Conservation (phyloP, 2,329 filamentous ascomycete species). For the Huntiella omanensis region DNA sequence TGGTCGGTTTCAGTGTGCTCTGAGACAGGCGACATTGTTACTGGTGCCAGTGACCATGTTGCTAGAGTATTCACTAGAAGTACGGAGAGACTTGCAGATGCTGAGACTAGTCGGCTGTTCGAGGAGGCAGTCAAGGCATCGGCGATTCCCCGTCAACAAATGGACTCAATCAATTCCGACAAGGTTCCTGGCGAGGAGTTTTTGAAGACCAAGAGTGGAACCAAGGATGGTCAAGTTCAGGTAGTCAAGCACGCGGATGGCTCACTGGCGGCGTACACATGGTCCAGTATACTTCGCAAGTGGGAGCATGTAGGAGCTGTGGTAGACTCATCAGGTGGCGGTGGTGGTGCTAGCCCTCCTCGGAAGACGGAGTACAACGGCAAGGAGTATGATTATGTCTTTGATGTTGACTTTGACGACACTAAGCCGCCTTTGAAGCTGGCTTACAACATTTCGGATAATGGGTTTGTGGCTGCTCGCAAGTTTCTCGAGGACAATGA, state of each 20-base stretch:
- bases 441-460: slow-evolving; percentile 84
- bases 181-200: slow-evolving; percentile 80
- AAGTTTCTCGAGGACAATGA: slow-evolving; percentile 85
- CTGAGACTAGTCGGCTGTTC: slow-evolving; percentile 52
- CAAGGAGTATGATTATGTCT: slow-evolving; percentile 87
- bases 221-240: slow-evolving; percentile 90
- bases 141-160: slow-evolving; percentile 70
- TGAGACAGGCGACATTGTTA: slow-evolving; percentile 80
- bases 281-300: slow-evolving; percentile 52
- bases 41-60: slow-evolving; percentile 74
- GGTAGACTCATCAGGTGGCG: slow-evolving; percentile 72
- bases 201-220: slow-evolving; percentile 59
- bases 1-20: slow-evolving; percentile 76
- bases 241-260: slow-evolving; percentile 75
- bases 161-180: slow-evolving; percentile 76
- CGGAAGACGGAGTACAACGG: slow-evolving; percentile 61
- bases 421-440: slow-evolving; percentile 82
- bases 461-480: slow-evolving; percentile 76
- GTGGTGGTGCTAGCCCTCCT: slow-evolving; percentile 24
- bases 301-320: slow-evolving; percentile 91
- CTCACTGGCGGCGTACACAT: slow-evolving; percentile 69
- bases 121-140: slow-evolving; percentile 67
- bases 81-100: slow-evolving; percentile 47
- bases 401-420: slow-evolving; percentile 91
- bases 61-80: slow-evolving; percentile 69